phyloP scores from a whole-genome alignment of 805 yeast species.

The Sungouiella blattae region DNA sequence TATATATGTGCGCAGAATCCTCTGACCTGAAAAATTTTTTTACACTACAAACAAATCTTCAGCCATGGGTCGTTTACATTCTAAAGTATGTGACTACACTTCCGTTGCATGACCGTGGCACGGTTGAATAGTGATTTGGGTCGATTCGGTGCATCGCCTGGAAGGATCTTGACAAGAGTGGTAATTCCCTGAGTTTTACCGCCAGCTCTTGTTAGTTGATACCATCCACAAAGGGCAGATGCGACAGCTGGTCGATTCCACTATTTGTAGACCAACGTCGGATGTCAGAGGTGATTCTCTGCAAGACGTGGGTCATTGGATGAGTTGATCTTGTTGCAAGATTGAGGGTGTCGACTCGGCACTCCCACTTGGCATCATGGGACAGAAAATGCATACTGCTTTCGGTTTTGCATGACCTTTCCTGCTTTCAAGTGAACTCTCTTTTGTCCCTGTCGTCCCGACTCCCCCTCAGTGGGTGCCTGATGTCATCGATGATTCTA shows the following conservation, averaged over 20 bases:
- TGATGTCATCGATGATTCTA: too few species aligned
- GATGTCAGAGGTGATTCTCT: constrained; percentile 10
- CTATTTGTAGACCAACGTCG: constrained; percentile 31
- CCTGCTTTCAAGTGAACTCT: too few species aligned
- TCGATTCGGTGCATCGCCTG: constrained; percentile 20
- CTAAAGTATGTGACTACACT: constrained; percentile 69
- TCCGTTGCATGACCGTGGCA: constrained; percentile 11
- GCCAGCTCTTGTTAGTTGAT: constrained; percentile 10
- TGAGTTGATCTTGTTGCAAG: too few species aligned
- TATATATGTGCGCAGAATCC: constrained; percentile 11
- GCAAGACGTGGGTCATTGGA: too few species aligned
- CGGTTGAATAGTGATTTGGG: constrained; percentile 24
- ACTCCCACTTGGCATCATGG: too few species aligned
- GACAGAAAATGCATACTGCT: too few species aligned
- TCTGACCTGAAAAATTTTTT: constrained; percentile 11
- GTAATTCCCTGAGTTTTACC: constrained; percentile 2
- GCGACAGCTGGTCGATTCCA: constrained; percentile 48
- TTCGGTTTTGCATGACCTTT: too few species aligned
- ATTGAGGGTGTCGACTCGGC: too few species aligned
- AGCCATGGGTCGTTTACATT: constrained; percentile 99
- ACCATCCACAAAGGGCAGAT: constrained; percentile 5
- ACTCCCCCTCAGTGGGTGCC: too few species aligned
- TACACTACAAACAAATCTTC: constrained; percentile 36
- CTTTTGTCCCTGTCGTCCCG: too few species aligned
- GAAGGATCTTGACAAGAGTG: constrained; percentile 30